Conservation (phyloP, 2,329 filamentous ascomycete species). For the Acrodontium crateriforme region DNA sequence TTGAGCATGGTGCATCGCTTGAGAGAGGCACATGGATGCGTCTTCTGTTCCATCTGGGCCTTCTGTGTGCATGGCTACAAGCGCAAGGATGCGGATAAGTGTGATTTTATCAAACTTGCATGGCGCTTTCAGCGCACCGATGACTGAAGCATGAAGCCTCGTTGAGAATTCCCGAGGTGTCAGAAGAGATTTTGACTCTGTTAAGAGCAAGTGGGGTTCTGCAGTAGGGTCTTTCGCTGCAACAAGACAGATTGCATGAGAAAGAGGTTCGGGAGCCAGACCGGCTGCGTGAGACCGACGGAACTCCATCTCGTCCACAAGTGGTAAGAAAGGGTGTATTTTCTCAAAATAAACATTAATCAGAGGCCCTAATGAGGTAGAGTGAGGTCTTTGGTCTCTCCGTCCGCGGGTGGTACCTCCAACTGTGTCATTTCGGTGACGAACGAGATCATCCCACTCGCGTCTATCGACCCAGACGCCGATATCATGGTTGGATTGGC, state of each 20-base stretch:
- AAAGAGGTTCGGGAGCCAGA: conserved; percentile 25
- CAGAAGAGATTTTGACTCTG: conserved; percentile 18
- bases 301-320: conserved; percentile 32
- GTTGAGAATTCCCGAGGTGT: conserved; percentile 32
- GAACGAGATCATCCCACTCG: conserved; percentile 17
- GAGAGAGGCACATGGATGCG: conserved; percentile 32
- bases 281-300: conserved; percentile 23
- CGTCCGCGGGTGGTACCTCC: no score
- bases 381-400: conserved; percentile 16
- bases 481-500: conserved; percentile 16
- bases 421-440: conserved; percentile 10
- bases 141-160: conserved; percentile 29
- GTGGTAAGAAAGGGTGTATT: conserved; percentile 33
- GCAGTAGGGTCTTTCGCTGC: conserved; percentile 34
- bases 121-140: conserved; percentile 27
- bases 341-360: conserved; percentile 33
- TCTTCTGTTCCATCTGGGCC: conserved; percentile 34
- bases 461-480: conserved; percentile 23
- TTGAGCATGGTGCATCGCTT: conserved; percentile 37
- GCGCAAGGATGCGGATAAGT: conserved; percentile 32
- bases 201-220: conserved; percentile 26
- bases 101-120: conserved; percentile 32
- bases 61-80: conserved; percentile 35
- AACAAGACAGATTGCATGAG: conserved; percentile 34
- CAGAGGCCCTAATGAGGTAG: conserved; percentile 25